These are phyloP conservation scores for Alternaria tenuissima DNA, from an alignment of 2,329 filamentous ascomycete species.

Conservation along the genomic window DNA sequence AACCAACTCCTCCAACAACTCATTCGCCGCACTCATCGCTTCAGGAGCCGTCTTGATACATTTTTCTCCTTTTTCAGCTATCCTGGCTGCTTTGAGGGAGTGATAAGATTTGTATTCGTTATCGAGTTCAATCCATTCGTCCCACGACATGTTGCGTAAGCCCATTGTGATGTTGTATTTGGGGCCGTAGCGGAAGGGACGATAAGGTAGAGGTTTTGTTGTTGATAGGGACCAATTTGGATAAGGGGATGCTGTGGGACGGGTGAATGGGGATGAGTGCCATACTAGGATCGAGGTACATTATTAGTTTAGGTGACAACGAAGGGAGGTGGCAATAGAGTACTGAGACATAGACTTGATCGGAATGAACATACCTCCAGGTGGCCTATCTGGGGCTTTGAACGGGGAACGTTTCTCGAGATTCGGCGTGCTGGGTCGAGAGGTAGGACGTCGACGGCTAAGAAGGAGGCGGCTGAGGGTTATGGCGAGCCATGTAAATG, in stretches of 20 bases:
- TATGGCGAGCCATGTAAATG: constrained; percentile 43
- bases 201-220: constrained; percentile 79
- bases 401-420: constrained; percentile 55
- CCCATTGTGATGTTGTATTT: constrained; percentile 82
- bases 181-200: constrained; percentile 79
- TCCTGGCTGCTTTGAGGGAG: constrained; percentile 72
- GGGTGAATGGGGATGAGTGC: constrained; percentile 57
- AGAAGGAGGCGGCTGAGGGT: constrained; percentile 37
- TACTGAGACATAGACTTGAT: too few species aligned
- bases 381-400: constrained; percentile 51
- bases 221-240: constrained; percentile 71
- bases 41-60: constrained; percentile 74
- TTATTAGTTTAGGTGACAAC: neutral
- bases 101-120: constrained; percentile 79
- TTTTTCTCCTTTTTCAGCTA: constrained; percentile 70
- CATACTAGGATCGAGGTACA: neutral
- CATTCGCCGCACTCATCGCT: constrained; percentile 75
- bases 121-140: constrained; percentile 87
- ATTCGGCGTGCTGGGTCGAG: constrained; percentile 50
- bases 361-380: constrained; percentile 40
- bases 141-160: constrained; percentile 71
- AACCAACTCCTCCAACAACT: constrained; percentile 76
- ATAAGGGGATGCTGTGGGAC: constrained; percentile 69
- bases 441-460: constrained; percentile 12
- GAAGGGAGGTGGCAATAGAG: neutral